Percentiles rank a stretch among this genome's conserved stretches.
Conservation (phyloP, 2,329 filamentous ascomycete genomes). For the Xylariaceae sp. region DNA sequence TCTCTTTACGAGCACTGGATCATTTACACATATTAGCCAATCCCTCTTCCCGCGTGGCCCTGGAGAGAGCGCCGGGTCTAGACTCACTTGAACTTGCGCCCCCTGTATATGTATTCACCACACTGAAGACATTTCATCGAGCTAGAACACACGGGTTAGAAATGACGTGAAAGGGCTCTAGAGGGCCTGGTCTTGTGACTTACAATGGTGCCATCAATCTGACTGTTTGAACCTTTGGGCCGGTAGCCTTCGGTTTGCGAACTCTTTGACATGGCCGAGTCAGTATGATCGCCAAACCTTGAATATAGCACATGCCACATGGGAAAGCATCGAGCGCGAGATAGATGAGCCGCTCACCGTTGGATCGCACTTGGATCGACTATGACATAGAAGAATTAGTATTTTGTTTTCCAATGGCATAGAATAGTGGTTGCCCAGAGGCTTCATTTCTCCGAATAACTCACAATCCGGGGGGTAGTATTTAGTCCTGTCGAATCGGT, state of each 20-base stretch:
- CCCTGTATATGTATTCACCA: slow-evolving; percentile 79
- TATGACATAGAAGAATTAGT: slow-evolving; percentile 7
- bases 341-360: slow-evolving; percentile 34
- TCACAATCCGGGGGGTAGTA: slow-evolving; percentile 65
- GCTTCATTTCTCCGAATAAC: background rate
- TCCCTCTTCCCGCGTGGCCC: background rate
- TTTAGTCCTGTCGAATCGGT: slow-evolving; percentile 33
- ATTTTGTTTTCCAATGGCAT: background rate
- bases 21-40: background rate
- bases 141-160: slow-evolving; percentile 5
- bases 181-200: background rate
- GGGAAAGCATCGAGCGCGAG: background rate
- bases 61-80: background rate
- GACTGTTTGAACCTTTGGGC: slow-evolving; percentile 78
- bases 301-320: background rate
- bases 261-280: slow-evolving; percentile 29
- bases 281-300: background rate
- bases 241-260: slow-evolving; percentile 63
- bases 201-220: slow-evolving; percentile 81
- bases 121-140: slow-evolving; percentile 41
- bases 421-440: background rate
- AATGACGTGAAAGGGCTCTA: background rate
- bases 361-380: slow-evolving; percentile 78
- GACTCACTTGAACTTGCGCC: slow-evolving; percentile 76
- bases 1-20: slow-evolving; percentile 70